Base-by-base conservation (phyloP, 768 basidiomycete species). In the Rhizopogon vinicolor region DNA sequence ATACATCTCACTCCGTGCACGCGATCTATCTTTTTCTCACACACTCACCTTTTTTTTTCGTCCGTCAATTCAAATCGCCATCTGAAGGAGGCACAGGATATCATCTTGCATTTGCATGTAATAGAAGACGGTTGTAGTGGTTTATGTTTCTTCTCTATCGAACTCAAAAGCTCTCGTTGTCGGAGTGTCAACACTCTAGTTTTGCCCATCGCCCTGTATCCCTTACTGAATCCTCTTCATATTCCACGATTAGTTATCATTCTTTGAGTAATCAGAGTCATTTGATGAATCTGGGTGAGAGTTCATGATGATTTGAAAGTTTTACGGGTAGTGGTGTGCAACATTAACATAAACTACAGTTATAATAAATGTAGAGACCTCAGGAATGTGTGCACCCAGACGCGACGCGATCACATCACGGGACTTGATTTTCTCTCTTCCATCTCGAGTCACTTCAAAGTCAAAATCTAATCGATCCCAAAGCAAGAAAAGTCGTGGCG, bases 11-110 rank as follows among this genome's bases (percentile, higher is more conserved):
- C 16, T 57, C 60, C 66, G 65, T 75, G 77, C 81, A 80, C 79
- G 76, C 76, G 75, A 79, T 78, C 75, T 78, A 76, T 37, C 40
- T 45, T 49, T 58, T 22, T 53, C 64, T 55, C 53, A 22, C 33
- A 22, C 33, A 52, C 61, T 56, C 50, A 53, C 51, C 43, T 59
- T 59, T 61, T 59, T 57, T 43, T 52, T 58, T 58, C 53, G 55
- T 60, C 51, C 61, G 39, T 61, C 57, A 62, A 62, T 60, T 69
- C 65, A 57, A 58, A 74, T 68, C 68, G 79, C 81, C 80, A 78
- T 85, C 84, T 86, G 78, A 86, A 86, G 84, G 84, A 85, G 84
- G 83, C 81, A 82, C 76, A 72, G 63, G 68, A 72, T 70, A 70
- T 70, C 68, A 70, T 74, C 73, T 74, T 68, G 74, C 72, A 81